These are phyloP conservation scores for Rhizophagus sp. DNA, from an alignment of 192 early-diverging fungal species.

Conservation along the genomic window DNA sequence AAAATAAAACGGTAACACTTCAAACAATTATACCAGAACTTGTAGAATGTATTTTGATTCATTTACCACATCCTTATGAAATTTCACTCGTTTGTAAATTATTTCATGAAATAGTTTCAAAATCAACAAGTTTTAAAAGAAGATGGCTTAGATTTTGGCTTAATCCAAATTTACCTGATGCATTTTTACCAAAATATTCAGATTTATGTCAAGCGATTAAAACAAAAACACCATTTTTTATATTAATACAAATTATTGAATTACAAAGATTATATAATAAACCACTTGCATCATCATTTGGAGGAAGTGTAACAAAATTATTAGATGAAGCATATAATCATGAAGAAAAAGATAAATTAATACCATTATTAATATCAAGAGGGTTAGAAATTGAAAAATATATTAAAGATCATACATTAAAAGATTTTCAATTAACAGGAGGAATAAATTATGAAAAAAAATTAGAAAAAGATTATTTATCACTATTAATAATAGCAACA, in stretches of 20 bases:
- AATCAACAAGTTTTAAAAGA: slow-evolving; percentile 25
- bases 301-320: slow-evolving; percentile 14
- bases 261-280: slow-evolving; percentile 4
- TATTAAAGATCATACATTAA: slow-evolving; percentile 8
- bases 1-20: not conserved
- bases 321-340: slow-evolving; percentile 8
- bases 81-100: slow-evolving; percentile 14
- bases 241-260: slow-evolving; percentile 26
- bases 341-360: not conserved
- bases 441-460: not conserved
- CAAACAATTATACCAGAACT: slow-evolving; percentile 25
- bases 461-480: slow-evolving; percentile 24
- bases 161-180: slow-evolving; percentile 26
- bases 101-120: slow-evolving; percentile 15
- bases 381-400: slow-evolving; percentile 21
- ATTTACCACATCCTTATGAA: not conserved
- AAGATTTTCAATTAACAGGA: slow-evolving; percentile 11
- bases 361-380: slow-evolving; percentile 11
- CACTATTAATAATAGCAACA: not conserved
- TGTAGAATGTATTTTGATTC: slow-evolving; percentile 27
- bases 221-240: slow-evolving; percentile 27
- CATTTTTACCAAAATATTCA: slow-evolving; percentile 29
- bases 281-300: slow-evolving; percentile 14
- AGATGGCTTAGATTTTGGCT: slow-evolving; percentile 30
- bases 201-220: slow-evolving; percentile 23